Conservation (phyloP, 768 basidiomycete genomes). For the Xerocomellus chrysenteron region DNA sequence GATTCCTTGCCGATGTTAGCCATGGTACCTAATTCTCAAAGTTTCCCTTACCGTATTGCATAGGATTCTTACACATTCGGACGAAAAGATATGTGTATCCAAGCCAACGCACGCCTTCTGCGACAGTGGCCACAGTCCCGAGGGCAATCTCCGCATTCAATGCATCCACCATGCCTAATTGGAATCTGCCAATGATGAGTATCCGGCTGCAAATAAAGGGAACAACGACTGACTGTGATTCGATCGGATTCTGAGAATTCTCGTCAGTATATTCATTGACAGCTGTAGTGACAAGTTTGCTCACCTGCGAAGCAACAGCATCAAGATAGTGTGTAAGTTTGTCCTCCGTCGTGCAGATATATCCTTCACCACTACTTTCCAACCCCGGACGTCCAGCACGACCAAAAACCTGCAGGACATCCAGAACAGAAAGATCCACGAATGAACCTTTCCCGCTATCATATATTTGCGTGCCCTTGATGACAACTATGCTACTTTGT, state of each 20-base stretch:
- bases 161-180: slow-evolving; percentile 80
- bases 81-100: slow-evolving; percentile 97
- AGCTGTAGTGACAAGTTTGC: slow-evolving; percentile 11
- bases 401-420: slow-evolving; percentile 97
- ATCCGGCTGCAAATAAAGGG: not conserved
- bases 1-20: slow-evolving; percentile 54
- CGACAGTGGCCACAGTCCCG: slow-evolving; percentile 85
- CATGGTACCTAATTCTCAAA: not conserved
- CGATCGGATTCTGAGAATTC: slow-evolving; percentile 76
- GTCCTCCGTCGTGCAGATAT: slow-evolving; percentile 93
- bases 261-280: not conserved
- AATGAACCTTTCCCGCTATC: slow-evolving; percentile 89
- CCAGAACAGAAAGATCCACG: slow-evolving; percentile 88
- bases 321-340: slow-evolving; percentile 90
- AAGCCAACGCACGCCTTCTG: slow-evolving; percentile 91
- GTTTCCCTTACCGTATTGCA: slow-evolving; percentile 63
- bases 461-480: slow-evolving; percentile 97
- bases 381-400: slow-evolving; percentile 88
- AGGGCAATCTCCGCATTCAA: slow-evolving; percentile 95
- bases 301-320: slow-evolving; percentile 81
- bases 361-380: slow-evolving; percentile 93
- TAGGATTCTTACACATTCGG: slow-evolving; percentile 90
- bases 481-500: slow-evolving; percentile 59
- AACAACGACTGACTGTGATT: slow-evolving; percentile 70
- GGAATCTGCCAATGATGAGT: slow-evolving; percentile 53